Percentiles rank a stretch among this genome's conserved stretches.
phyloP scores from a whole-genome alignment of 2,329 filamentous ascomycete species.

The Emergomyces pasteurianus region DNA sequence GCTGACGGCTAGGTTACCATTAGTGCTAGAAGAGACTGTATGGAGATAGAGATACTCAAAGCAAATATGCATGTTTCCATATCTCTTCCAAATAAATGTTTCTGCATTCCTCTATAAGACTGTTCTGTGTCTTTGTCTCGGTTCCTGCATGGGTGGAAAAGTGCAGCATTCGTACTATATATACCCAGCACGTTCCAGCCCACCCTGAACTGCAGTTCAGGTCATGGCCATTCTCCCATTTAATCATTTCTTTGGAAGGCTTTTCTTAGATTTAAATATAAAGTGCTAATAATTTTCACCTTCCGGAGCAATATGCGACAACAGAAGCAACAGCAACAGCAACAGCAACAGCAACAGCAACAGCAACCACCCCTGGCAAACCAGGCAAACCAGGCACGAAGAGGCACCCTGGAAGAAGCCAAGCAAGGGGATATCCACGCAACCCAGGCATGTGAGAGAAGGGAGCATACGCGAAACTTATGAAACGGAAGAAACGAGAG shows the following conservation, averaged over 20 bases:
- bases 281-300: background rate
- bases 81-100: background rate
- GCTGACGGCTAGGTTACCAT: background rate
- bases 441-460: slow-evolving; percentile 6
- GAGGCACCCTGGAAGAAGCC: background rate
- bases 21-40: background rate
- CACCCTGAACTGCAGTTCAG: background rate
- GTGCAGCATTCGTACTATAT: background rate
- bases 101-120: no score
- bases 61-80: background rate
- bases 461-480: background rate
- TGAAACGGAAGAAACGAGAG: background rate
- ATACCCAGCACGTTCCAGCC: background rate
- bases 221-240: background rate
- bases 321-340: background rate
- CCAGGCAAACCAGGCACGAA: background rate
- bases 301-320: background rate
- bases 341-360: no score
- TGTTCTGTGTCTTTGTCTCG: background rate
- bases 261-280: background rate
- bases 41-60: background rate
- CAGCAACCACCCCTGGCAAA: no score
- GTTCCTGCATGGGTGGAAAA: background rate
- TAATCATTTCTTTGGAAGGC: background rate
- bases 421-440: slow-evolving; percentile 6